These are phyloP conservation scores for Suhomyces emberorum DNA, from an alignment of 805 yeast genomes.

Conservation along the genomic window DNA sequence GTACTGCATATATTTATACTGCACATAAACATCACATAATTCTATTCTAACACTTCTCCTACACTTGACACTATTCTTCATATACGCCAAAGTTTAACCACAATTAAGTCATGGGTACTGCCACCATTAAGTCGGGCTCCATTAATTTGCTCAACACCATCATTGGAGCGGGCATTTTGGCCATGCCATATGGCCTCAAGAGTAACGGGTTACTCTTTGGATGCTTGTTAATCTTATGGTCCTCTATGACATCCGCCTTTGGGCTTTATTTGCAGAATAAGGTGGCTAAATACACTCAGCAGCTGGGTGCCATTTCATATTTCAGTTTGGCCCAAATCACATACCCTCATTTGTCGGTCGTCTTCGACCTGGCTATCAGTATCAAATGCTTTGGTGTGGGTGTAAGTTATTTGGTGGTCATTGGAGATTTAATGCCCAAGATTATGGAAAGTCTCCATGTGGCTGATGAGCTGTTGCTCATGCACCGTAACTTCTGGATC, in stretches of 20 bases:
- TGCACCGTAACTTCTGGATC: slow-evolving; percentile 52
- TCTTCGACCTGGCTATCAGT: slow-evolving; percentile 74
- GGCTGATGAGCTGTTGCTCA: slow-evolving; percentile 16
- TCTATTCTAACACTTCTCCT: no score
- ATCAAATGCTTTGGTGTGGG: slow-evolving; percentile 80
- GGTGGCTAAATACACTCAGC: slow-evolving; percentile 52
- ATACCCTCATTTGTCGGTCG: slow-evolving; percentile 62
- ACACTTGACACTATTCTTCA: no score
- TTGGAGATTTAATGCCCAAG: slow-evolving; percentile 74
- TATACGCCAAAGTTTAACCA: no score
- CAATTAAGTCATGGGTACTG: slow-evolving; percentile 14
- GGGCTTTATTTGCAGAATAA: slow-evolving; percentile 64
- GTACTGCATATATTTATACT: no score
- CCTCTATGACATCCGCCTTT: slow-evolving; percentile 63
- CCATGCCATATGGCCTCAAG: slow-evolving; percentile 69
- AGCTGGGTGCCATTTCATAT: slow-evolving; percentile 40
- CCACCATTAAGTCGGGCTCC: slow-evolving; percentile 22
- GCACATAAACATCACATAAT: no score
- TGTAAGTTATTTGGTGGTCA: slow-evolving; percentile 64
- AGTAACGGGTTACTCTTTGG: slow-evolving; percentile 68
- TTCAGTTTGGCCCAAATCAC: slow-evolving; percentile 53
- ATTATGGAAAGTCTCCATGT: slow-evolving; percentile 40
- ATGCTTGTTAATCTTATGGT: slow-evolving; percentile 49
- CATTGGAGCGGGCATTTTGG: slow-evolving; percentile 76
- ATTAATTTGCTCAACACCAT: slow-evolving; percentile 72